Percentiles rank a stretch among this genome's conserved stretches.
Conservation (phyloP, 495 filamentous ascomycete species). For the Aspergillus haitiensis region DNA sequence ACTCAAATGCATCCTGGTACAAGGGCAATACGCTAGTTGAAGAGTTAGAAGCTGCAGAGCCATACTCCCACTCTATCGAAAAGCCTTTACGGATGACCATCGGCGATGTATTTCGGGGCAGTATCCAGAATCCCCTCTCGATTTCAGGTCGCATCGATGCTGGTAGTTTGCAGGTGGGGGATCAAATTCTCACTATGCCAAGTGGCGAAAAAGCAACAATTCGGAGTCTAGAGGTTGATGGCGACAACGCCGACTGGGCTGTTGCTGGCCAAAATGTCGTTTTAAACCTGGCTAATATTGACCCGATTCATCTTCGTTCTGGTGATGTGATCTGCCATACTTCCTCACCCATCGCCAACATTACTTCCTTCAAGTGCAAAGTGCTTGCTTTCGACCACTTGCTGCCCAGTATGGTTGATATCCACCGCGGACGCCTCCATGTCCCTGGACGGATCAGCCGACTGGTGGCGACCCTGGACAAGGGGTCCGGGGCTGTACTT, state of each 20-base stretch:
- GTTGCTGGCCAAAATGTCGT: conserved; percentile 91
- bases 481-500: conserved; percentile 60
- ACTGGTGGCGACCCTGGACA: conserved; percentile 73
- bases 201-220: conserved; percentile 74
- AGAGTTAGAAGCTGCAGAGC: conserved; percentile 78
- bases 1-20: conserved; percentile 72
- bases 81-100: conserved; percentile 85
- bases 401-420: conserved; percentile 83
- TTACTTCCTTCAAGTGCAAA: conserved; percentile 74
- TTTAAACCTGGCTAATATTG: conserved; percentile 82
- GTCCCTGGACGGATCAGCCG: conserved; percentile 69
- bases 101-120: conserved; percentile 77
- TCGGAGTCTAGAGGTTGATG: conserved; percentile 74
- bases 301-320: conserved; percentile 73
- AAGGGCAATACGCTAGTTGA: conserved; percentile 73
- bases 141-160: conserved; percentile 85
- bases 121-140: conserved; percentile 69
- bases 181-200: conserved; percentile 75
- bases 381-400: conserved; percentile 86
- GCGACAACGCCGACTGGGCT: conserved; percentile 77
- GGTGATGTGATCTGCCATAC: conserved; percentile 84
- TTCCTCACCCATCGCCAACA: conserved; percentile 62
- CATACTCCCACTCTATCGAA: conserved; percentile 64
- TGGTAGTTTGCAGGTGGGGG: conserved; percentile 80
- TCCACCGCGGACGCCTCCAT: conserved; percentile 82